Evolutionary conservation across 257 asterid species (phyloP).

Genomic region (Nicotiana obtusifolia): DNA sequence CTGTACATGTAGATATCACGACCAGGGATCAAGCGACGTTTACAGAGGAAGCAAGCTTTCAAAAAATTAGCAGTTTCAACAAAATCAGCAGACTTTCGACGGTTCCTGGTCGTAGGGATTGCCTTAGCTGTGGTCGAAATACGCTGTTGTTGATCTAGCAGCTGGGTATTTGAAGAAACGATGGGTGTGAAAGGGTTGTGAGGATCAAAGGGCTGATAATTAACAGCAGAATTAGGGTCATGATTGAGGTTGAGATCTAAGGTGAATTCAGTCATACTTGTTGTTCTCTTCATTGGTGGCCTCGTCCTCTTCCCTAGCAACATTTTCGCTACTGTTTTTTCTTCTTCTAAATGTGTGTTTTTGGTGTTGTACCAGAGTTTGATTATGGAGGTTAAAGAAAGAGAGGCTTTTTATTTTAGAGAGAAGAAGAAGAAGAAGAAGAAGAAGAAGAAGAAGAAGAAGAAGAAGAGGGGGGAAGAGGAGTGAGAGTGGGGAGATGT

Average conservation of each 20-base stretch:
- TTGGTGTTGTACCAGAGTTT: background rate
- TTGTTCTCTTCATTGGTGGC: conserved; percentile 17
- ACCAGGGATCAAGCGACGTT: conserved; percentile 12
- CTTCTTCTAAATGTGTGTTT: background rate
- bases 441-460: background rate
- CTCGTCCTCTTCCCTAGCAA: conserved; percentile 12
- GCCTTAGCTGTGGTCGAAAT: background rate
- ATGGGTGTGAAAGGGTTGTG: background rate
- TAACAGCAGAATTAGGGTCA: background rate
- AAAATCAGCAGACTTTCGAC: conserved; percentile 10
- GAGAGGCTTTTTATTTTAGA: background rate
- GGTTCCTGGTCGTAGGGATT: background rate
- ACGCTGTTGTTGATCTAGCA: background rate
- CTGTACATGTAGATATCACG: conserved; percentile 21
- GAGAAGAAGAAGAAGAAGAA: no score
- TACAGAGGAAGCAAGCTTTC: conserved; percentile 16
- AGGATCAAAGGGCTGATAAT: conserved; percentile 2
- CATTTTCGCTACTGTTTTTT: background rate
- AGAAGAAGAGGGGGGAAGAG: background rate
- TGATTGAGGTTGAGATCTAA: conserved; percentile 10
- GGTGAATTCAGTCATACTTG: conserved; percentile 12
- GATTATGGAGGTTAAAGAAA: background rate
- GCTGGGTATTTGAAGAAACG: background rate
- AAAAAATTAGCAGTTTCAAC: conserved; percentile 10
- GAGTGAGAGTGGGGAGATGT: conserved; percentile 9